phyloP scores from a whole-genome alignment of 306 rosid species.

The Sindora glabra region DNA sequence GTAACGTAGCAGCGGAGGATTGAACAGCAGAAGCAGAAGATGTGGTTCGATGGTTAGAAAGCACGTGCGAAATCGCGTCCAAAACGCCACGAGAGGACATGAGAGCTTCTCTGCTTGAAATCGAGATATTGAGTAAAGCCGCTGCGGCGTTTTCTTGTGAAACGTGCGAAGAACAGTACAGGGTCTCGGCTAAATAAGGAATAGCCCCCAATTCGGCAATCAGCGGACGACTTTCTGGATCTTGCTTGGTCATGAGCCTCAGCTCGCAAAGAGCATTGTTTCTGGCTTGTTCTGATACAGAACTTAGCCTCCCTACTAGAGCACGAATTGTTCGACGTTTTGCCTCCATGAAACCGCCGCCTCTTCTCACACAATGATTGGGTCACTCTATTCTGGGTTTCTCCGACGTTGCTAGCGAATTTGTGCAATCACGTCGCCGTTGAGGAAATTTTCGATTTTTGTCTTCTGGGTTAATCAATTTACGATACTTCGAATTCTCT shows the following conservation, averaged over 20 bases:
- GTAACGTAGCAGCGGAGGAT: conserved; percentile 73
- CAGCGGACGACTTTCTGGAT: conserved; percentile 58
- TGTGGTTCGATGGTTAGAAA: conserved; percentile 39
- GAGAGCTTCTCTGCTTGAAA: conserved; percentile 46
- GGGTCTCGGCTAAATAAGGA: conserved; percentile 64
- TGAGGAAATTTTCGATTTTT: too few relatives aligned
- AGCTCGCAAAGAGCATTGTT: conserved; percentile 57
- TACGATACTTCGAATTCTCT: too few relatives aligned
- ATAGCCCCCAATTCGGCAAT: conserved; percentile 71
- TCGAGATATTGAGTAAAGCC: conserved; percentile 75
- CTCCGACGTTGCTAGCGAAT: neutral
- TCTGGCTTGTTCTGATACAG: conserved; percentile 67
- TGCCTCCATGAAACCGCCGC: conserved; percentile 37
- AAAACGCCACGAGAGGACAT: conserved; percentile 82
- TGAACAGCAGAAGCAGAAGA: conserved; percentile 71
- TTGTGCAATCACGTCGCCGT: too few relatives aligned
- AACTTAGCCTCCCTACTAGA: conserved; percentile 61
- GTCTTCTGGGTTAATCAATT: too few relatives aligned
- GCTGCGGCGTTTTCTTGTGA: conserved; percentile 89
- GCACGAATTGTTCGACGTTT: conserved; percentile 38
- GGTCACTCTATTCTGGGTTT: neutral
- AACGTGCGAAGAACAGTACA: conserved; percentile 48
- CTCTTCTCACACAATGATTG: neutral
- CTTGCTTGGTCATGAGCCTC: conserved; percentile 56
- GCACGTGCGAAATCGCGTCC: conserved; percentile 70